Evolutionary conservation across 176 grass and related monocot species (phyloP).

Genomic region (Coix lacrymajobi): DNA sequence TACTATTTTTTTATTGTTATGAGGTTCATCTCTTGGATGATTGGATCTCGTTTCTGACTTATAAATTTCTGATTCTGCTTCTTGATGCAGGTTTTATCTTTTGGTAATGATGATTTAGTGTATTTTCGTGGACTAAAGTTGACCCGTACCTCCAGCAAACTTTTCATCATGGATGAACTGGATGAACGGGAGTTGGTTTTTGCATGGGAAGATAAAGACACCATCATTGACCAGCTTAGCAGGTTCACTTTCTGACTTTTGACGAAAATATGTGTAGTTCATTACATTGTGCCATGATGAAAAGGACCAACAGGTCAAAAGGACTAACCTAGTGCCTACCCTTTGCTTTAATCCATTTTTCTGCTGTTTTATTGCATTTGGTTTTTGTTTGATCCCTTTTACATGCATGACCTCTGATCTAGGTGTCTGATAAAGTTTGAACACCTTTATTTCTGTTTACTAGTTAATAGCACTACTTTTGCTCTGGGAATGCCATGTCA

Average conservation of each 20-base stretch:
- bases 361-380: neutral
- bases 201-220: constrained; percentile 59
- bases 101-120: constrained; percentile 49
- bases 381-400: neutral
- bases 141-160: constrained; percentile 44
- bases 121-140: constrained; percentile 48
- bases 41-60: constrained; percentile 14
- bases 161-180: constrained; percentile 48
- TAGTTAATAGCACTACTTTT: neutral
- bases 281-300: neutral
- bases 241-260: constrained; percentile 18
- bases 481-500: neutral
- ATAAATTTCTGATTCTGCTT: constrained; percentile 8
- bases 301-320: neutral
- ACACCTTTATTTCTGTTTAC: neutral
- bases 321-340: neutral
- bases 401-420: neutral
- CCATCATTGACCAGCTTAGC: constrained; percentile 44
- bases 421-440: neutral
- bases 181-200: constrained; percentile 52
- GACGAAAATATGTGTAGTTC: neutral
- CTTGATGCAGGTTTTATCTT: constrained; percentile 43
- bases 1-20: neutral
- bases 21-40: neutral
- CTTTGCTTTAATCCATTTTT: neutral